A percentile compares a stretch with the other conserved stretches of the same genome.
phyloP scores from a whole-genome alignment of 2,329 filamentous ascomycete genomes.

The Cercospora zeina region DNA sequence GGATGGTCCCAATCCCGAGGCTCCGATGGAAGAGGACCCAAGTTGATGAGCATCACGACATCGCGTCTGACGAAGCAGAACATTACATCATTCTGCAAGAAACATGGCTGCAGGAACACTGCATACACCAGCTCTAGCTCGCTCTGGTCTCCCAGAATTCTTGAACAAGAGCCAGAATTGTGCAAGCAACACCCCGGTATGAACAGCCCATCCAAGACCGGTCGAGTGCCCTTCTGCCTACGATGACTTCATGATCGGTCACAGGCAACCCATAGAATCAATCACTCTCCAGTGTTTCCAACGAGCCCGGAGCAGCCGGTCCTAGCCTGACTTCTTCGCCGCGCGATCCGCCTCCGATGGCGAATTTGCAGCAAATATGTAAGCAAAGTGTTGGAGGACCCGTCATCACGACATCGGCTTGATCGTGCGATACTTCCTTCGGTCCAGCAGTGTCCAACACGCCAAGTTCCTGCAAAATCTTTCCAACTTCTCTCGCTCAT shows the following conservation, averaged over 20 bases:
- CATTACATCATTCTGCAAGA: neutral
- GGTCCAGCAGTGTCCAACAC: slow-evolving; percentile 34
- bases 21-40: neutral
- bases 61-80: neutral
- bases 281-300: slow-evolving; percentile 54
- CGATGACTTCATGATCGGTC: neutral
- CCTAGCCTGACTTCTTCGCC: slow-evolving; percentile 58
- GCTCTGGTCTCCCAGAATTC: neutral
- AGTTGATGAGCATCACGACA: neutral
- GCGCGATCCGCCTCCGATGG: slow-evolving; percentile 56
- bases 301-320: slow-evolving; percentile 52
- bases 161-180: neutral
- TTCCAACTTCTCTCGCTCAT: slow-evolving; percentile 33
- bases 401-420: slow-evolving; percentile 36
- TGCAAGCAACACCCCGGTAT: neutral
- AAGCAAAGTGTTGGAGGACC: slow-evolving; percentile 36
- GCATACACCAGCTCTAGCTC: neutral
- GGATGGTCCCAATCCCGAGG: neutral
- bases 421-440: slow-evolving; percentile 31
- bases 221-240: neutral
- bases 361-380: slow-evolving; percentile 56
- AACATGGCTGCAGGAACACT: neutral
- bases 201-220: neutral
- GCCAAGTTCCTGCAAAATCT: slow-evolving; percentile 35
- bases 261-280: slow-evolving; percentile 27